Evolutionary conservation across 1,139 yeast species (phyloP).

Genomic region (Taiozyma sp.): DNA sequence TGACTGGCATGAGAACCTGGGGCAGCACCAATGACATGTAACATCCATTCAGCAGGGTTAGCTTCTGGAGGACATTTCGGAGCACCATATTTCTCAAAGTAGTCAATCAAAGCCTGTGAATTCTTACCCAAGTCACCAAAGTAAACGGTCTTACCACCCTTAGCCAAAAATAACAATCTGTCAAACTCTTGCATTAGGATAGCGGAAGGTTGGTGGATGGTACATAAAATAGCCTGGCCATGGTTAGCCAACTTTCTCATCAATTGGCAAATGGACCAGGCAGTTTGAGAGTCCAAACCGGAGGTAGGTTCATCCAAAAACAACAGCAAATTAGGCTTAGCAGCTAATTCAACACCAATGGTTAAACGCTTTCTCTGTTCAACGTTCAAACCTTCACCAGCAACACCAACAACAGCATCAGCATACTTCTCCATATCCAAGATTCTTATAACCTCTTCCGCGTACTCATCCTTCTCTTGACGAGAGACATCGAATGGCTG

Average conservation of each 20-base stretch:
- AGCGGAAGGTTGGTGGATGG: constrained; percentile 57
- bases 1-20: constrained; percentile 69
- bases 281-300: constrained; percentile 86
- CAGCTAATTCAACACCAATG: constrained; percentile 83
- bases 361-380: constrained; percentile 84
- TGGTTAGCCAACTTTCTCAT: constrained; percentile 69
- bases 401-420: constrained; percentile 79
- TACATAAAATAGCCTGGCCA: constrained; percentile 72
- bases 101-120: constrained; percentile 53
- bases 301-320: constrained; percentile 91
- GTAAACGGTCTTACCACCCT: constrained; percentile 75
- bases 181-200: constrained; percentile 32
- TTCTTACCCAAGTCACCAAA: constrained; percentile 74
- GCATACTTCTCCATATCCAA: constrained; percentile 71
- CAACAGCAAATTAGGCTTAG: constrained; percentile 72
- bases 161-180: constrained; percentile 61
- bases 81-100: constrained; percentile 69
- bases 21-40: constrained; percentile 78
- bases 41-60: constrained; percentile 86
- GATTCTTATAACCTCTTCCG: constrained; percentile 62
- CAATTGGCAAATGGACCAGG: constrained; percentile 78
- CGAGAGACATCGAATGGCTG: constrained; percentile 52
- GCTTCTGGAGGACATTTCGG: constrained; percentile 46
- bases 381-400: constrained; percentile 75
- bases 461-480: constrained; percentile 62